Evolutionary conservation across 352 stramenopile genomes (phyloP), one percentile per base, ranked within the genome.

Genomic region (Globisporangium parvum): DNA sequence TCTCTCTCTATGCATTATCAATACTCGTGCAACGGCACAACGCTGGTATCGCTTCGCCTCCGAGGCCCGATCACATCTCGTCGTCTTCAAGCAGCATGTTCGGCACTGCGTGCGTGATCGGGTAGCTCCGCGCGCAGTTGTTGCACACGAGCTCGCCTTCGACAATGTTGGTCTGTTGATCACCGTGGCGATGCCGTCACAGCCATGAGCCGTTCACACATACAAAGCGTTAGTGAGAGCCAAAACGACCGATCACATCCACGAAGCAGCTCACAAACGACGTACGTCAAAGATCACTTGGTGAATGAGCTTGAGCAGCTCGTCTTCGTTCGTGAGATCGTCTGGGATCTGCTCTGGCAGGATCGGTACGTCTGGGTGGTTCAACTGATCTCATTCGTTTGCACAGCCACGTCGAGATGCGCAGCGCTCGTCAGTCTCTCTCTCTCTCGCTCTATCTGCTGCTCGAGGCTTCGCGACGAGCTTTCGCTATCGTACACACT

Each of bases 61-160:
- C 31, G 5, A 14, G 6, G 31, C 1, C 31, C 31, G 31, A 37
- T 24, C 14, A 93, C 55, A 93, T 73, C 71, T 93, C 83, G 61
- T 93, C 83, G 60, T 93, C 83, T 62, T 93, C 80, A 10, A 93
- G 67, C 49, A 91, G 69, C 81, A 93, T 89, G 65, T 93, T 93
- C 54, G 83, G 83, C 60, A 93, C 78, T 20, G 80, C 83, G 53
- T 91, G 86, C 44, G 71, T 77, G 59, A 93, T 73, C 18, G 78
- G 65, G 67, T 93, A 93, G 63, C 71, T 80, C 47, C 83, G 79
- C 53, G 73, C 75, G 63, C 83, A 93, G 67, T 93, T 90, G 67
- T 87, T 91, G 73, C 83, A 93, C 26, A 93, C 51, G 17, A 93
- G 68, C 42, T 93, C 83, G 45, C 83, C 83, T 58, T 93, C 80